Base-by-base conservation (phyloP, 108 stramenopile species). In the Nitzschia inconspicua region DNA sequence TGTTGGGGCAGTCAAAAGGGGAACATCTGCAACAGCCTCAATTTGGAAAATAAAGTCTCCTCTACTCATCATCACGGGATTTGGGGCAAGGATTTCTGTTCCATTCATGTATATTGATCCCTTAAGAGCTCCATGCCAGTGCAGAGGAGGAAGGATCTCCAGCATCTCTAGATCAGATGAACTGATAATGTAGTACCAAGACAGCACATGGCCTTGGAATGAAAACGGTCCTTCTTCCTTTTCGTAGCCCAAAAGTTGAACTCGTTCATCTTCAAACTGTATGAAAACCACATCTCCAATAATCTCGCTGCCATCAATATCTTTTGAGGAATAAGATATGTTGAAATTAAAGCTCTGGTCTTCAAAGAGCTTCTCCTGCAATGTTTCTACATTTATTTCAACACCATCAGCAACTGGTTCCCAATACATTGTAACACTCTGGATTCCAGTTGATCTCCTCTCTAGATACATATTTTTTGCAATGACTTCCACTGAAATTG, bases 121-220 rank as follows among this genome's bases (percentile, higher is more conserved):
- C 40, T 35, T 35, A 36, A 56, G 3, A 6, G 22, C 37, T 36
- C 55, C 55, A 30, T 56, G 55, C 55, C 55, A 56, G 6, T 56
- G 37, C 20, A 40, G 37, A 22, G 22, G 35, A 3, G 55, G 55
- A n/a, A 11, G 2, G 4, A 56, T 39, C 4, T 20, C 24, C 28
- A 56, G 36, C 19, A 40, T 56, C 37, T 10, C n/a, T 1, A 56
- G 37, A 9, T 56, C 55, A 8, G 18, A 18, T 10, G 14, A 8
- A 3, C 10, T 56, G 23, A 56, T 56, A 7, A 40, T 56, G 36
- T n/a, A n/a, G n/a, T n/a, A n/a, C n/a, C n/a, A n/a, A n/a, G n/a
- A n/a, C n/a, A n/a, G n/a, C n/a, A n/a, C n/a, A n/a, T n/a, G n/a
- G n/a, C n/a, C n/a, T n/a, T n/a, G n/a, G n/a, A n/a, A n/a, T n/a